Base-by-base conservation (phyloP, 257 asterid species). In the Solanum chilense region DNA sequence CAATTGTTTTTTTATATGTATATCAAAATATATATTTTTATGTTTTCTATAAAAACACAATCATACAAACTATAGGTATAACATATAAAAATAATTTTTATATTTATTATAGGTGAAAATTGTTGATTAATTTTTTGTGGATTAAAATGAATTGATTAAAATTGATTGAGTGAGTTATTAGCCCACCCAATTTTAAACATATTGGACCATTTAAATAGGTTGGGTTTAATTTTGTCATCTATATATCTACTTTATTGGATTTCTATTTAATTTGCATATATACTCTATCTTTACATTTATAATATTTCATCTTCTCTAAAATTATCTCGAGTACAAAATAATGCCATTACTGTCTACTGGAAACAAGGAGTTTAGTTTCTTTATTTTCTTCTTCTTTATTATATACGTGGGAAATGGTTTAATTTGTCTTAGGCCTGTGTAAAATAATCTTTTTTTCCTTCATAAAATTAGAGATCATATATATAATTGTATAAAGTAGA, bases 21-120 rank as follows among this genome's bases (percentile, higher is more conserved):
- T 35, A 35, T 5, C 39, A 35, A 35, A 35, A 35, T 35, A 35
- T 35, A 35, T 5, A 35, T 35, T 0, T 35, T 35, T 35, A 35
- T 35, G 39, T 1, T 35, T 35, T 1, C 0, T 35, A 35, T 35
- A 0, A 1, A 1, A 35, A 6, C 39, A 0, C 1, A 35, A 35
- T 35, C 7, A 5, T 35, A 6, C 7, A 35, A 35, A 35, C 7
- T 35, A 35, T 35, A 35, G 7, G 0, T 35, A 1, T 35, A 5
- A 35, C 39, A 35, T 35, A 35, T 0, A 35, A 35, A 35, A 5
- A 5, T 35, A 35, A 35, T 35, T 35, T 4, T 35, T 35, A 35
- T 35, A 1, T 35, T 35, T 5, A 5, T 0, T 35, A 35, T 1
- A 35, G 5, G 7, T 35, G 39, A 35, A 5, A 35, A 5, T 35